Percentiles rank a stretch among this genome's conserved stretches.
Evolutionary conservation across 2,329 filamentous ascomycete species (phyloP).

Genomic region (Aureobasidium sp.): DNA sequence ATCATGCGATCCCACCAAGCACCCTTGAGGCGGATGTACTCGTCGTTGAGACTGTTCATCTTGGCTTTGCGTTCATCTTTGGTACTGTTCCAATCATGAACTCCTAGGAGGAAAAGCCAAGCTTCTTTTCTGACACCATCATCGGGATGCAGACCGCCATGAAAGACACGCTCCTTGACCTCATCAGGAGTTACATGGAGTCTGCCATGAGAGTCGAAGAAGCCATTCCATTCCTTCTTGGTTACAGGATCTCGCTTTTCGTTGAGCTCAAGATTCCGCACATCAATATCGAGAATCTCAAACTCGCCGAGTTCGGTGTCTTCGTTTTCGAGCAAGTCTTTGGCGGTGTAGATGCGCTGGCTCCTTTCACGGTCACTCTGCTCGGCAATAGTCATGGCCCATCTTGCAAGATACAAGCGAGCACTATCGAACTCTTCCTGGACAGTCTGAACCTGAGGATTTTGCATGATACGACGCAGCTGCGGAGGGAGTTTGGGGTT

Average conservation of each 20-base stretch:
- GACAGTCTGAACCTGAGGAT: conserved; percentile 88
- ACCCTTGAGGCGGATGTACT: conserved; percentile 89
- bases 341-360: conserved; percentile 85
- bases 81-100: conserved; percentile 90
- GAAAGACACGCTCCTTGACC: conserved; percentile 95
- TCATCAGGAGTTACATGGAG: conserved; percentile 79
- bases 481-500: conserved; percentile 88
- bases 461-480: conserved; percentile 73
- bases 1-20: conserved; percentile 94
- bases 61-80: conserved; percentile 75
- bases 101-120: conserved; percentile 87
- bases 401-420: conserved; percentile 84
- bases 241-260: conserved; percentile 73
- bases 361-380: conserved; percentile 84
- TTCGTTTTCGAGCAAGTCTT: conserved; percentile 87
- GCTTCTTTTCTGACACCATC: conserved; percentile 94
- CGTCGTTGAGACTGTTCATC: conserved; percentile 78
- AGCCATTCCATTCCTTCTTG: conserved; percentile 80
- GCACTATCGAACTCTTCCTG: conserved; percentile 98
- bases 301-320: conserved; percentile 94
- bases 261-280: conserved; percentile 66
- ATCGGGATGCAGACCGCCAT: conserved; percentile 80
- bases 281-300: conserved; percentile 66
- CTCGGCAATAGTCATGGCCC: conserved; percentile 98
- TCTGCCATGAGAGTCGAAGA: conserved; percentile 71